These are phyloP conservation scores for Petunia secreta DNA, from an alignment of 257 asterid species.

Conservation along the genomic window DNA sequence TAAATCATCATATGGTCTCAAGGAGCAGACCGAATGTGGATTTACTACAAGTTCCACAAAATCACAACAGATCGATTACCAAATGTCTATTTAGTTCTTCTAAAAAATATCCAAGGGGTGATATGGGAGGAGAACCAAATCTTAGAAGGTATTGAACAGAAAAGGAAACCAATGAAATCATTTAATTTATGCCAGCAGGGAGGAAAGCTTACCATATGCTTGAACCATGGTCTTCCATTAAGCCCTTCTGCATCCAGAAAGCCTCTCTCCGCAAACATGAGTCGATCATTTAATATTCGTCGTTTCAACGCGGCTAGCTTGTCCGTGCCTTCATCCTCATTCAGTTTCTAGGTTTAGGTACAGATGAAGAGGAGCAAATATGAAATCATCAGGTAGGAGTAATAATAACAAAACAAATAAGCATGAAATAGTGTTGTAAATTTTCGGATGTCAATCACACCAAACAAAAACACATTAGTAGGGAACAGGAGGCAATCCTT, in stretches of 20 bases:
- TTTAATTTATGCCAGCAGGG: not conserved
- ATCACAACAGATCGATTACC: too few relatives aligned
- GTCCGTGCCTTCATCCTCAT: slow-evolving; percentile 38
- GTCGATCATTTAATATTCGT: slow-evolving; percentile 70
- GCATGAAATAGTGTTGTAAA: not conserved
- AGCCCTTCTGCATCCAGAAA: slow-evolving; percentile 83
- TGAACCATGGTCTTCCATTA: slow-evolving; percentile 73
- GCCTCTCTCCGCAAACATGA: slow-evolving; percentile 86
- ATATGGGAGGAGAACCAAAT: not conserved
- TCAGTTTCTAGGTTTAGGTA: slow-evolving; percentile 51
- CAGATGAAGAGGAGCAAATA: not conserved
- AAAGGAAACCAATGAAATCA: not conserved
- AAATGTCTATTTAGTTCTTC: too few relatives aligned
- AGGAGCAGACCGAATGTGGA: not conserved
- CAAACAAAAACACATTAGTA: not conserved
- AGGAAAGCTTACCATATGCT: slow-evolving; percentile 71
- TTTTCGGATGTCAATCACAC: not conserved
- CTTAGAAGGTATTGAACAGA: not conserved
- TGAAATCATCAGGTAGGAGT: slow-evolving; percentile 5
- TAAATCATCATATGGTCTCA: not conserved
- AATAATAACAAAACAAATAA: not conserved
- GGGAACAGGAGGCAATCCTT: not conserved
- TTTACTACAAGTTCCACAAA: not conserved
- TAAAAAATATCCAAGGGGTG: not conserved
- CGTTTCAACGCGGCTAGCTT: slow-evolving; percentile 48